These are phyloP conservation scores for Chloris gayana DNA, from an alignment of 176 grass and related monocot genomes.

Conservation along the genomic window DNA sequence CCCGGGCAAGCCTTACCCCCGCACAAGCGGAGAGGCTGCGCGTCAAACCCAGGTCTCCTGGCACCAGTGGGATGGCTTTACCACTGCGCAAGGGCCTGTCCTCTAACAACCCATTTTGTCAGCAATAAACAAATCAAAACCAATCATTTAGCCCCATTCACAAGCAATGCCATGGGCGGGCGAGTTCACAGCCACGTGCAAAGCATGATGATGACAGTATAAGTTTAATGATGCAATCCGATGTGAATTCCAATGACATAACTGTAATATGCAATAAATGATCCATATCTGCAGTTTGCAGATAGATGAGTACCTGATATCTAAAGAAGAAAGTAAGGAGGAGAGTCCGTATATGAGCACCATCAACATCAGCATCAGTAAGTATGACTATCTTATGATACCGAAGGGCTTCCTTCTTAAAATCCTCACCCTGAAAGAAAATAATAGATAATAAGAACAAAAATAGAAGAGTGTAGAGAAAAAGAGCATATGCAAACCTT, in stretches of 20 bases:
- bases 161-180: too few relatives aligned
- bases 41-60: too few relatives aligned
- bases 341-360: slow-evolving; percentile 93
- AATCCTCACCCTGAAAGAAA: slow-evolving; percentile 94
- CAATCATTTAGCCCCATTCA: background rate
- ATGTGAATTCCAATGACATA: background rate
- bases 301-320: slow-evolving; percentile 71
- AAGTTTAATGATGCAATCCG: background rate
- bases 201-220: background rate
- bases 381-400: slow-evolving; percentile 99
- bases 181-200: background rate
- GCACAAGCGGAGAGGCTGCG: too few relatives aligned
- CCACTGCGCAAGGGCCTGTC: too few relatives aligned
- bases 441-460: slow-evolving; percentile 34
- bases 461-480: slow-evolving; percentile 5
- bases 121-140: background rate
- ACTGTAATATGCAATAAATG: background rate
- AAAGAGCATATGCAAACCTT: slow-evolving; percentile 58
- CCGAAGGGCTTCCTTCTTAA: slow-evolving; percentile 89
- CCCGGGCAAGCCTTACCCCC: too few relatives aligned
- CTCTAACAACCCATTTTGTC: too few relatives aligned
- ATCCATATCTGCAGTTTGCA: slow-evolving; percentile 13
- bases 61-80: too few relatives aligned
- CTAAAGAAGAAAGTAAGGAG: slow-evolving; percentile 99
- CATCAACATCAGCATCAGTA: slow-evolving; percentile 98